phyloP scores from a whole-genome alignment of 1,284 basidiomycete genomes.

The Fomitopsis betulina region DNA sequence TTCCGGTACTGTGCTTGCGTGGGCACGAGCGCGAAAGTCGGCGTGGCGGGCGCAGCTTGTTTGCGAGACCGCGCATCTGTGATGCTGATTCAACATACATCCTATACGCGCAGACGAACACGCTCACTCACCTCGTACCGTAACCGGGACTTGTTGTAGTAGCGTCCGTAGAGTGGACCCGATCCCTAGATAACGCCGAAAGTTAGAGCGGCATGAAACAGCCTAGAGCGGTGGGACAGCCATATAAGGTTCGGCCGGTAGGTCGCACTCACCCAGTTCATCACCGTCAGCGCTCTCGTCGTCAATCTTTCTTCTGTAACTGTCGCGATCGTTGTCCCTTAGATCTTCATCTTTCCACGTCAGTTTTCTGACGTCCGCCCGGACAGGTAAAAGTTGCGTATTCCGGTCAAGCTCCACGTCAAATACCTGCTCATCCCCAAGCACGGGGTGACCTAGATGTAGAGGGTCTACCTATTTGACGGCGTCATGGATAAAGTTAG shows the following conservation, averaged over 20 bases:
- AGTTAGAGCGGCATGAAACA: background rate
- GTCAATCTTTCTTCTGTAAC: slow-evolving; percentile 5
- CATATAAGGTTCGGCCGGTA: background rate
- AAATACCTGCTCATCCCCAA: slow-evolving; percentile 67
- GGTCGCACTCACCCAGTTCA: slow-evolving; percentile 13
- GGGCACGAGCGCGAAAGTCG: slow-evolving; percentile 53
- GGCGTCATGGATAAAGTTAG: background rate
- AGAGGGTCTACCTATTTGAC: slow-evolving; percentile 52
- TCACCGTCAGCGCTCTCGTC: slow-evolving; percentile 4
- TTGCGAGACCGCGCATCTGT: slow-evolving; percentile 37
- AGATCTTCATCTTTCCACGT: slow-evolving; percentile 19
- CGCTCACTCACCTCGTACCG: slow-evolving; percentile 42
- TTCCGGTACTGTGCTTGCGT: slow-evolving; percentile 39
- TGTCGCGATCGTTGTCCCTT: background rate
- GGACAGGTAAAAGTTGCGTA: slow-evolving; percentile 45
- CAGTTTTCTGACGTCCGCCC: slow-evolving; percentile 13
- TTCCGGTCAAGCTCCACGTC: slow-evolving; percentile 68
- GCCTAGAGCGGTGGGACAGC: background rate
- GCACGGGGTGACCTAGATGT: slow-evolving; percentile 38
- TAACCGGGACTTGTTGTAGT: slow-evolving; percentile 54
- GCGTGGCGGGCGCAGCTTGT: slow-evolving; percentile 33
- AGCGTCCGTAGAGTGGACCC: slow-evolving; percentile 38
- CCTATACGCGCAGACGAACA: background rate
- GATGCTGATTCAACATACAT: slow-evolving; percentile 1
- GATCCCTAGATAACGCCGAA: slow-evolving; percentile 30